A percentile compares a stretch with the other conserved stretches of the same genome.
Conservation (phyloP, 2,329 filamentous ascomycete species). For the Colletotrichum orchidophilum region DNA sequence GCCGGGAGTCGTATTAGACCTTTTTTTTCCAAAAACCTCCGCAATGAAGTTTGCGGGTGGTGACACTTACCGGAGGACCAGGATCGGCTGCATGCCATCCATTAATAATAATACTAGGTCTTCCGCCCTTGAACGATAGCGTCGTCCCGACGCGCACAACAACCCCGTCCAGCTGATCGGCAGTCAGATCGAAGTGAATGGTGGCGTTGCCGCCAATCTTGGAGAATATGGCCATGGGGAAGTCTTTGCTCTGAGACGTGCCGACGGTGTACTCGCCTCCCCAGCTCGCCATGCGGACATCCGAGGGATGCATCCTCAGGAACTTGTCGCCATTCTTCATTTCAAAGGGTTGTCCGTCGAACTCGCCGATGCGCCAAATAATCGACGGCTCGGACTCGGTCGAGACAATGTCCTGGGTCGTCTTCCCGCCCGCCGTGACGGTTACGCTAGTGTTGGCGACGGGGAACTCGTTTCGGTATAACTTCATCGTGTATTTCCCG, state of each 20-base stretch:
- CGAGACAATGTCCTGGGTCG: constrained; percentile 57
- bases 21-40: not conserved
- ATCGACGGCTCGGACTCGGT: constrained; percentile 50
- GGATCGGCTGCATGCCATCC: constrained; percentile 42
- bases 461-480: constrained; percentile 65
- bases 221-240: constrained; percentile 68
- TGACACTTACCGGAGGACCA: constrained; percentile 46
- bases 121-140: constrained; percentile 62
- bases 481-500: constrained; percentile 67
- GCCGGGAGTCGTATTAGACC: constrained; percentile 35
- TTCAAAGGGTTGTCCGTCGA: constrained; percentile 64
- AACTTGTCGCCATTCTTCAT: constrained; percentile 68
- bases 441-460: constrained; percentile 56
- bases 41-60: not conserved
- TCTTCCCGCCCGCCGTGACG: constrained; percentile 56
- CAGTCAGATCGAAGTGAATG: constrained; percentile 59
- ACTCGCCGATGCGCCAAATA: constrained; percentile 65
- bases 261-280: constrained; percentile 62
- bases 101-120: constrained; percentile 56
- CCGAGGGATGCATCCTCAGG: constrained; percentile 66
- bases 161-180: constrained; percentile 52
- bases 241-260: constrained; percentile 53
- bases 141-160: constrained; percentile 67
- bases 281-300: constrained; percentile 63
- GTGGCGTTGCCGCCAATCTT: constrained; percentile 55